Evolutionary conservation across 2,329 filamentous ascomycete genomes (phyloP), one percentile per base, ranked within the genome.

Genomic region (Cucurbitaria berberidis): DNA sequence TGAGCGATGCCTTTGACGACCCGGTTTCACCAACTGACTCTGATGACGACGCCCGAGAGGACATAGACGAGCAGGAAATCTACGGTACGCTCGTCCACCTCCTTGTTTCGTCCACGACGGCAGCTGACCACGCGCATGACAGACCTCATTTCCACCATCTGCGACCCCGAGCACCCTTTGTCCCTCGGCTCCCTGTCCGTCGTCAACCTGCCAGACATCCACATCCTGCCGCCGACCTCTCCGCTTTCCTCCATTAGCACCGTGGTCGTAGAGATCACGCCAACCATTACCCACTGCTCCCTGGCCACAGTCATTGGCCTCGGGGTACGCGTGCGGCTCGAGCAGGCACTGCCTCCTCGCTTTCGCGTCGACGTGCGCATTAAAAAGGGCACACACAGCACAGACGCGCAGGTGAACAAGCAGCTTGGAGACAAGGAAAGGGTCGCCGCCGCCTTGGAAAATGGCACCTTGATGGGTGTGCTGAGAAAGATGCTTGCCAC

Each of bases 1-100:
- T 78, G 47, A 75, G 72, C 57, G 81, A 85, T 64, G 79, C 81
- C 30, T 81, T 83, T 50, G 75, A 62, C 57, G 71, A 57, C 66
- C 72, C 61, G 42, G 63, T 51, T 24, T 73, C 69, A 43, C 74
- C 74, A 21, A 74, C 70, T 42, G 66, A 74, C 42, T 76, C 76
- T 7, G 84, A 86, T 52, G 85, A 88, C 53, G 82, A 86, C 43
- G 79, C 81, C 1, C 81, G 87, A 30, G 93, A 98, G 66, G 89
- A 90, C 51, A 96, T 99, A 63, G 95, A 99, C 72, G 91, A 96
- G 74, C 95, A 97, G 75, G 95, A 99, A 77, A 93, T 99, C 36
- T 99, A 93, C 73, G 92, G 91, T 95, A 55, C 45, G 68, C 39
- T 42, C 45, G 45, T 15, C 4, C 53, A 50, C 49, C 40, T 34